A percentile compares a stretch with the other conserved stretches of the same genome.
These are phyloP conservation scores for Blastomyces parvus DNA, from an alignment of 2,329 filamentous ascomycete genomes.

Conservation along the genomic window DNA sequence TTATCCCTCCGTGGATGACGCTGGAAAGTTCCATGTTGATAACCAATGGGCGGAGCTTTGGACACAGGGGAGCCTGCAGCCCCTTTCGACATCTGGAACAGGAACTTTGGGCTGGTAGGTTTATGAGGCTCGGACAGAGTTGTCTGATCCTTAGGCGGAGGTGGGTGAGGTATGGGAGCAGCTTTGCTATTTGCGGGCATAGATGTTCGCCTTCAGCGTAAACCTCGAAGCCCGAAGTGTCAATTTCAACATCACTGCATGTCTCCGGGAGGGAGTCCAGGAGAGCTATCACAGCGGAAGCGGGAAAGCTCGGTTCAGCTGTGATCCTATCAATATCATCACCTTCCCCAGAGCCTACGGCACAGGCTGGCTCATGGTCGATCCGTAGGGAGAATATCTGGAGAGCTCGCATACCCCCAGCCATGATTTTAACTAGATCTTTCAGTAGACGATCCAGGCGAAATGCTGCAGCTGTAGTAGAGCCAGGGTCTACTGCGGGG, in stretches of 20 bases:
- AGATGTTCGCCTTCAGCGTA: slow-evolving; percentile 10
- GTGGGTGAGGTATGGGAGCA: slow-evolving; percentile 8
- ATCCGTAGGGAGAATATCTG: slow-evolving; percentile 9
- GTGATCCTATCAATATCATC: neutral
- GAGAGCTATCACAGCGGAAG: slow-evolving; percentile 1
- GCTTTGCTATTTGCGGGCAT: slow-evolving; percentile 10
- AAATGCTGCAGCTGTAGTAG: neutral
- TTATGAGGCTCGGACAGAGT: slow-evolving; percentile 10
- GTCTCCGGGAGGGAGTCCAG: slow-evolving; percentile 9
- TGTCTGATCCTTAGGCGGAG: slow-evolving; percentile 11
- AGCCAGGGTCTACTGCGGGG: neutral
- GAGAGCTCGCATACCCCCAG: slow-evolving; percentile 1
- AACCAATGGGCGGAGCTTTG: slow-evolving; percentile 12
- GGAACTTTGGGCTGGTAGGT: neutral
- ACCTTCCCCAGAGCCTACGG: neutral
- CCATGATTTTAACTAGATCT: slow-evolving; percentile 4
- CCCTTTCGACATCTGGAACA: neutral
- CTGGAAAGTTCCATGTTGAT: slow-evolving; percentile 12
- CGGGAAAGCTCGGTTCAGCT: slow-evolving; percentile 6
- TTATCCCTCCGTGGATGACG: neutral
- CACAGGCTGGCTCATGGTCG: neutral
- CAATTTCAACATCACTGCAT: slow-evolving; percentile 13
- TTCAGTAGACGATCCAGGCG: neutral
- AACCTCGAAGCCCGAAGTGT: slow-evolving; percentile 13
- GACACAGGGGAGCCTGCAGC: neutral